Percentiles rank a stretch among this genome's conserved stretches.
Evolutionary conservation across 805 yeast species (phyloP).

Genomic region (Candida ponderosae): DNA sequence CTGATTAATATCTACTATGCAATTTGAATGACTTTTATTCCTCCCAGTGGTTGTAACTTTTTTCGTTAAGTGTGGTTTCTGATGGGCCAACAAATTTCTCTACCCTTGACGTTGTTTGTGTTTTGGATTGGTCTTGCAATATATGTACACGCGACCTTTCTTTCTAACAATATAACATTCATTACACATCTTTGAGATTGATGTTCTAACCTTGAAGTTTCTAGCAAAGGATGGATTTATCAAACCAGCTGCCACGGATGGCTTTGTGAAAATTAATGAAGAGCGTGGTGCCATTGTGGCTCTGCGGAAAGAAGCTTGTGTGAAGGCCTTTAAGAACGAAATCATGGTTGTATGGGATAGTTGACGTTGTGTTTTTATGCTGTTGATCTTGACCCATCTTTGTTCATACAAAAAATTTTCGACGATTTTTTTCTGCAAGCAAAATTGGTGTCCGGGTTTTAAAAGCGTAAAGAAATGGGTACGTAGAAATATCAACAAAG

Average conservation of each 20-base stretch:
- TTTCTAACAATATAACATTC: slow-evolving; percentile 91
- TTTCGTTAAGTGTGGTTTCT: no score
- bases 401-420: no score
- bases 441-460: no score
- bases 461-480: no score
- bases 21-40: no score
- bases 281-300: neutral
- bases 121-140: slow-evolving; percentile 87
- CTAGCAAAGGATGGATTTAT: slow-evolving; percentile 34
- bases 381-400: no score
- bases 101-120: slow-evolving; percentile 91
- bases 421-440: no score
- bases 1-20: no score
- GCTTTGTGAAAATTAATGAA: neutral
- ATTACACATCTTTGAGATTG: slow-evolving; percentile 88
- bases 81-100: neutral
- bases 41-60: no score
- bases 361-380: no score
- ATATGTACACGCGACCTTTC: slow-evolving; percentile 89
- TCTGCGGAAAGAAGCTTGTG: neutral
- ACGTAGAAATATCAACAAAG: no score
- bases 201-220: slow-evolving; percentile 84
- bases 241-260: slow-evolving; percentile 8
- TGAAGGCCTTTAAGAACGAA: neutral
- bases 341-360: no score